Evolutionary conservation across 305 asterid genomes (phyloP).

Genomic region (Fraxinus dipetala): DNA sequence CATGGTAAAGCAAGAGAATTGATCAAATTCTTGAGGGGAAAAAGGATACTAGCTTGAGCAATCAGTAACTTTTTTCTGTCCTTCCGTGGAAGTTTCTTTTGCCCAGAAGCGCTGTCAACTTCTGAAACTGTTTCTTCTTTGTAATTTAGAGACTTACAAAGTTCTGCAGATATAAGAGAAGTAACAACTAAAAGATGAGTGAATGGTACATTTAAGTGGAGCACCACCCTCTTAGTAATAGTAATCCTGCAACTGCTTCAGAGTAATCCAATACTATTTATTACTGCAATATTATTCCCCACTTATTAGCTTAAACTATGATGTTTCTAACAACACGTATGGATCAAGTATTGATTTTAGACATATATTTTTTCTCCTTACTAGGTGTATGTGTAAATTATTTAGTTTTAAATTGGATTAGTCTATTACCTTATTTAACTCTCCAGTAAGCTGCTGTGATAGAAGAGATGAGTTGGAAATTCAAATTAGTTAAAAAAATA

Average conservation of each 20-base stretch:
- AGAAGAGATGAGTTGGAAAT: not conserved
- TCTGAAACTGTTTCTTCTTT: slow-evolving; percentile 38
- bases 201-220: slow-evolving; percentile 15
- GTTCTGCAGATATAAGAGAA: slow-evolving; percentile 51
- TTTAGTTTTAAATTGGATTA: not conserved
- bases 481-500: not conserved
- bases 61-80: slow-evolving; percentile 57
- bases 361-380: not conserved
- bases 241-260: not conserved
- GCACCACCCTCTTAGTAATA: not conserved
- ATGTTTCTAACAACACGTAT: slow-evolving; percentile 4
- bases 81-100: slow-evolving; percentile 70
- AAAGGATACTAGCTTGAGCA: slow-evolving; percentile 73
- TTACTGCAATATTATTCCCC: not conserved
- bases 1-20: slow-evolving; percentile 13
- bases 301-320: slow-evolving; percentile 2
- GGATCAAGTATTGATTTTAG: not conserved
- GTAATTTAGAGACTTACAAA: slow-evolving; percentile 51
- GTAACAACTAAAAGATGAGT: not conserved
- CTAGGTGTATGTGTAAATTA: not conserved
- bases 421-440: not conserved
- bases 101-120: slow-evolving; percentile 42
- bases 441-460: not conserved
- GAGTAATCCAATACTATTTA: not conserved
- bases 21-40: slow-evolving; percentile 12